These are phyloP conservation scores for Ustulina deusta DNA, from an alignment of 2,329 filamentous ascomycete genomes.

Conservation along the genomic window DNA sequence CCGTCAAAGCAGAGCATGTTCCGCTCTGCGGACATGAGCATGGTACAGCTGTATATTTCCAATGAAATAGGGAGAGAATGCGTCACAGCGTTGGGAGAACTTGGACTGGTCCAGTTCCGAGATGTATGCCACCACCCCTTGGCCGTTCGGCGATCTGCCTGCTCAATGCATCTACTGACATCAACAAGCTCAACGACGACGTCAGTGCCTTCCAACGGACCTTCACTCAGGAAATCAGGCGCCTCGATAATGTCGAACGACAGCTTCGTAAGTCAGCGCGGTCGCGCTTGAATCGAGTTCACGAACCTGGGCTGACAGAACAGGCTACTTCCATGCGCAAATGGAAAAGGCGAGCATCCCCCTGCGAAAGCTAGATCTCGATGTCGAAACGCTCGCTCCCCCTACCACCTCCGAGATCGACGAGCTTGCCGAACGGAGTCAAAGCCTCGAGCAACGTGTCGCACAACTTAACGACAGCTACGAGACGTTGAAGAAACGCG, in stretches of 20 bases:
- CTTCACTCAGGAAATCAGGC: slow-evolving; percentile 96
- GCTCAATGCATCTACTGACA: slow-evolving; percentile 38
- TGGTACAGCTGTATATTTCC: slow-evolving; percentile 99
- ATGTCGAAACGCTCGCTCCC: slow-evolving; percentile 85
- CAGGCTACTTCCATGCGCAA: slow-evolving; percentile 93
- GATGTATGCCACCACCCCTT: slow-evolving; percentile 74
- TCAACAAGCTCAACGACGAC: slow-evolving; percentile 84
- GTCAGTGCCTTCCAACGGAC: slow-evolving; percentile 95
- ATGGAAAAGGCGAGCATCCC: slow-evolving; percentile 93
- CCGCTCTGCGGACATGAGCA: slow-evolving; percentile 99
- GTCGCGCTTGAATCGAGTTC: slow-evolving; percentile 20
- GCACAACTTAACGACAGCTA: slow-evolving; percentile 96
- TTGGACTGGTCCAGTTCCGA: slow-evolving; percentile 95
- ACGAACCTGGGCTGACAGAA: slow-evolving; percentile 49
- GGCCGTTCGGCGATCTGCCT: slow-evolving; percentile 34
- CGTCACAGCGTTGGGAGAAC: slow-evolving; percentile 93
- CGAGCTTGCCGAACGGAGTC: slow-evolving; percentile 90
- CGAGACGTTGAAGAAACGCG: slow-evolving; percentile 96
- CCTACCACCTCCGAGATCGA: slow-evolving; percentile 96
- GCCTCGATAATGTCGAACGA: slow-evolving; percentile 97
- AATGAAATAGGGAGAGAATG: slow-evolving; percentile 99
- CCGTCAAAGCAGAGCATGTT: slow-evolving; percentile 90
- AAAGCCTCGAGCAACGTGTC: slow-evolving; percentile 91
- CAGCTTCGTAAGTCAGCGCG: slow-evolving; percentile 81
- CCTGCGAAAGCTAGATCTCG: slow-evolving; percentile 91